These are phyloP conservation scores for Aspergillus alliaceus DNA, from an alignment of 2,329 filamentous ascomycete species.

Conservation along the genomic window DNA sequence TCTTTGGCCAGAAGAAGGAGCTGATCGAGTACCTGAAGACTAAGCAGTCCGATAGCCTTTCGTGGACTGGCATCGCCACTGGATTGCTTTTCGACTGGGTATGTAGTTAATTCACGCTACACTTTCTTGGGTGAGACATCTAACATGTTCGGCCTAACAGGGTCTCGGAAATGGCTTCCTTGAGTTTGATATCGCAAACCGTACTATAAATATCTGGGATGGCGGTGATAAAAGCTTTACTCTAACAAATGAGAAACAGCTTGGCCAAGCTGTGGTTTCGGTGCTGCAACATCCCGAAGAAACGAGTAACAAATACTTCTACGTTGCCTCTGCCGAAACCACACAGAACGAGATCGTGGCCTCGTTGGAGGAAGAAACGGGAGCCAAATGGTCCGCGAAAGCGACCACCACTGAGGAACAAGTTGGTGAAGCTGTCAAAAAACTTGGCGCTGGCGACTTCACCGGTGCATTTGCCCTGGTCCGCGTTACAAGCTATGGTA, in stretches of 20 bases:
- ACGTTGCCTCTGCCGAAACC: constrained; percentile 57
- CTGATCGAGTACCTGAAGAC: constrained; percentile 54
- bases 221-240: constrained; percentile 55
- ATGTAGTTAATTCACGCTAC: constrained; percentile 2
- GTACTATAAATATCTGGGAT: constrained; percentile 57
- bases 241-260: constrained; percentile 51
- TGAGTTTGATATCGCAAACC: constrained; percentile 52
- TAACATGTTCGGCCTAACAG: constrained; percentile 23
- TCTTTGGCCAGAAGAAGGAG: constrained; percentile 27
- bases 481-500: constrained; percentile 21
- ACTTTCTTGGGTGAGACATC: neutral
- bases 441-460: constrained; percentile 23
- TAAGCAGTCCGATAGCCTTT: constrained; percentile 49
- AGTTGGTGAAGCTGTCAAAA: constrained; percentile 16
- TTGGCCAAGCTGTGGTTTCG: constrained; percentile 54
- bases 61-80: constrained; percentile 61
- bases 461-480: constrained; percentile 24
- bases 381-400: constrained; percentile 52
- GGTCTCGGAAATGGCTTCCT: constrained; percentile 52
- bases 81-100: constrained; percentile 63
- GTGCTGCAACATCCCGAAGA: constrained; percentile 51
- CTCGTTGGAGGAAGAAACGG: constrained; percentile 54
- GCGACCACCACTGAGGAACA: constrained; percentile 31
- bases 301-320: constrained; percentile 60
- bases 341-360: constrained; percentile 60